phyloP scores from a whole-genome alignment of 768 basidiomycete species.

The Clavaria fumosa region DNA sequence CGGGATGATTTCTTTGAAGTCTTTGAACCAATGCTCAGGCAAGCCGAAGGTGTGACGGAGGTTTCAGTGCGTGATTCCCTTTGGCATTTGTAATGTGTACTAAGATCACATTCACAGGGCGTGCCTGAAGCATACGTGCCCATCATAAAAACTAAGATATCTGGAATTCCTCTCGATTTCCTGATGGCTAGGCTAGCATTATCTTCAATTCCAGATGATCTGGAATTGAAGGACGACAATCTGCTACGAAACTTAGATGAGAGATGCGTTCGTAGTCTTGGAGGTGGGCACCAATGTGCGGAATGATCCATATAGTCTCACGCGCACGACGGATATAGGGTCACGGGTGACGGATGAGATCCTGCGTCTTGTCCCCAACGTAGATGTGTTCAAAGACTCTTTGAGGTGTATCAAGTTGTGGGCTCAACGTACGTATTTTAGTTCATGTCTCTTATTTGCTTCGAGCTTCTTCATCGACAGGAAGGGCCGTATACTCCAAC shows the following conservation, averaged over 20 bases:
- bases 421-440: slow-evolving; percentile 66
- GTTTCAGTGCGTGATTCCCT: slow-evolving; percentile 51
- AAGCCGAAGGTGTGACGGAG: slow-evolving; percentile 70
- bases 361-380: slow-evolving; percentile 85
- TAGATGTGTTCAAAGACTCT: slow-evolving; percentile 86
- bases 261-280: slow-evolving; percentile 85
- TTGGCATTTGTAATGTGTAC: not conserved
- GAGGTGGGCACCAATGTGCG: slow-evolving; percentile 33
- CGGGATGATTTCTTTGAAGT: slow-evolving; percentile 91
- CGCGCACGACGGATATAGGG: slow-evolving; percentile 31
- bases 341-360: slow-evolving; percentile 95
- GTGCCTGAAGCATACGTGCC: slow-evolving; percentile 97
- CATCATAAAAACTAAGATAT: slow-evolving; percentile 82
- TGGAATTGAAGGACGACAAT: slow-evolving; percentile 83
- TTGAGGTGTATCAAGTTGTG: slow-evolving; percentile 94
- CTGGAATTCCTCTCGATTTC: slow-evolving; percentile 87
- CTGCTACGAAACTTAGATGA: slow-evolving; percentile 88
- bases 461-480: slow-evolving; percentile 24
- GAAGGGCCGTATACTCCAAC: slow-evolving; percentile 93
- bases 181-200: slow-evolving; percentile 81
- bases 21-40: slow-evolving; percentile 79
- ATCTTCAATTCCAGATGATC: slow-evolving; percentile 80
- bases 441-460: not conserved
- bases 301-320: slow-evolving; percentile 2
- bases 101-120: slow-evolving; percentile 34